A percentile compares a stretch with the other conserved stretches of the same genome.
Conservation (phyloP, 495 filamentous ascomycete species). For the Cercophora newfieldiana region DNA sequence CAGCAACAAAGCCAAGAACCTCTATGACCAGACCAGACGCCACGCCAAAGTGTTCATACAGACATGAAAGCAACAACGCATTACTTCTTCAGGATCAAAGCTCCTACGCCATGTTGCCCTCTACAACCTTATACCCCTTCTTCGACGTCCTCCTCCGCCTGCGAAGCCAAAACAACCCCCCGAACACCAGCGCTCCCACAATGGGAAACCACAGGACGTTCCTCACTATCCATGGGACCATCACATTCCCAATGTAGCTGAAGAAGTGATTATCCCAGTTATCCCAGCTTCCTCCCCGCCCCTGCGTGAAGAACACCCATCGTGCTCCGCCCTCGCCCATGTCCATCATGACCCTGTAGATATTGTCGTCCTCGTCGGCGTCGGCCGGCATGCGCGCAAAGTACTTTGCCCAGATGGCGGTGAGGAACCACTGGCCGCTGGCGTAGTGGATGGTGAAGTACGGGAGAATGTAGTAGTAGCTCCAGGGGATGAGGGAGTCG, state of each 20-base stretch:
- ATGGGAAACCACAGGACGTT: background rate
- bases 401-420: conserved; percentile 78
- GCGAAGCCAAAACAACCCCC: background rate
- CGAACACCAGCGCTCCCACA: background rate
- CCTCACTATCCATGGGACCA: conserved; percentile 12
- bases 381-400: conserved; percentile 16
- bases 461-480: conserved; percentile 73
- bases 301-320: conserved; percentile 42
- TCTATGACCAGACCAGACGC: background rate
- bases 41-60: background rate
- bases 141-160: background rate
- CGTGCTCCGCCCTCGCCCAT: conserved; percentile 32
- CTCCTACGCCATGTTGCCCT: background rate
- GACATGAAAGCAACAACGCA: background rate
- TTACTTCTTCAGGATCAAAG: too few relatives aligned
- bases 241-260: conserved; percentile 9
- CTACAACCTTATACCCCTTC: background rate
- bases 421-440: conserved; percentile 79
- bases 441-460: conserved; percentile 87
- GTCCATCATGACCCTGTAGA: conserved; percentile 38
- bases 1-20: background rate
- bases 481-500: conserved; percentile 66
- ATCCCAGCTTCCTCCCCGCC: conserved; percentile 34
- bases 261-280: conserved; percentile 32
- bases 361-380: conserved; percentile 1